Evolutionary conservation across 208 protist species (phyloP).

Genomic region (Acanthamoeba royreba): DNA sequence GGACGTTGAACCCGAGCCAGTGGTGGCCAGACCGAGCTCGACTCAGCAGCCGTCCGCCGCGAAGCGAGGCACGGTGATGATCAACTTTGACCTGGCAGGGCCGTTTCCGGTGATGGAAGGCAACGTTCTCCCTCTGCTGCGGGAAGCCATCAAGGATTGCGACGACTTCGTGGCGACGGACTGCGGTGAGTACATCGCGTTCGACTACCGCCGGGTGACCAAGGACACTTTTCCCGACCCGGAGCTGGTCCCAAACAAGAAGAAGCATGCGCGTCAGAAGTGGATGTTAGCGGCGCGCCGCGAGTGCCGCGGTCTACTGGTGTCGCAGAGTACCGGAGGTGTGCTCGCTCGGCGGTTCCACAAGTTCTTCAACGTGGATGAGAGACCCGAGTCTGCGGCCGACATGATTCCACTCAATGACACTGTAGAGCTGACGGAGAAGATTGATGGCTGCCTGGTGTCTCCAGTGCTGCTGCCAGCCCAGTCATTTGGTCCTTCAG

Average conservation of each 20-base stretch:
- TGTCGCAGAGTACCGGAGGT: neutral
- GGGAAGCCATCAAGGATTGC: constrained; percentile 9
- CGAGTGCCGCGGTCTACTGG: constrained; percentile 48
- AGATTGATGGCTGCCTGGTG: constrained; percentile 35
- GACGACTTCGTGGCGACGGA: neutral
- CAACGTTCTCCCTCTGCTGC: constrained; percentile 45
- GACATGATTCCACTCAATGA: neutral
- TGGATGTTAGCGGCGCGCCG: constrained; percentile 29
- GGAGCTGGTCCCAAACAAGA: neutral
- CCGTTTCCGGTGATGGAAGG: constrained; percentile 38
- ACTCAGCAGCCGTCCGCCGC: too few species aligned
- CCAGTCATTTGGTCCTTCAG: neutral
- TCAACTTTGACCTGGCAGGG: neutral
- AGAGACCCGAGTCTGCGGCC: constrained; percentile 12
- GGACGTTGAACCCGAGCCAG: neutral
- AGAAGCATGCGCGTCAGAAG: constrained; percentile 5
- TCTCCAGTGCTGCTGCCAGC: neutral
- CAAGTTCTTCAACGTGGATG: constrained; percentile 65
- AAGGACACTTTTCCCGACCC: constrained; percentile 1
- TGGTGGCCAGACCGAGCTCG: too few species aligned
- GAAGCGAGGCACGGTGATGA: neutral
- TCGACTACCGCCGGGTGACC: constrained; percentile 28
- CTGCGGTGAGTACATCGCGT: neutral
- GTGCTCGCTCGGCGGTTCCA: constrained; percentile 57
- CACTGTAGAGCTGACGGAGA: neutral